Conservation (phyloP, 192 early-diverging fungal genomes). For the Coemansia sp. region DNA sequence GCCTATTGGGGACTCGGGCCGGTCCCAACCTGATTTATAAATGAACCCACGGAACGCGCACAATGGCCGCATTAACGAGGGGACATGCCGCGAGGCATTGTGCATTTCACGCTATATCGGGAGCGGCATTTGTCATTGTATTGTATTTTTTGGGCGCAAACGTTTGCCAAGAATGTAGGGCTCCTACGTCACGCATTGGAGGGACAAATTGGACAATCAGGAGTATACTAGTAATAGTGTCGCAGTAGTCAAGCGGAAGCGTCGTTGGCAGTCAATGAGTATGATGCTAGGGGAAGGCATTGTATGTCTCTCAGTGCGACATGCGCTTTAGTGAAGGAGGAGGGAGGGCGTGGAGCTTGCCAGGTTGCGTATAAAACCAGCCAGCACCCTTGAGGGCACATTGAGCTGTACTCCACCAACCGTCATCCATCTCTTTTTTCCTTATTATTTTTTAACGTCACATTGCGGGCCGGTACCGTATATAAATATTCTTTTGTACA, state of each 20-base stretch:
- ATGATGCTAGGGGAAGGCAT: no score
- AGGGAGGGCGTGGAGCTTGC: no score
- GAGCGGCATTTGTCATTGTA: not conserved
- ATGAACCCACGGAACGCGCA: not conserved
- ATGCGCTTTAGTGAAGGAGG: no score
- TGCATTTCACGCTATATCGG: not conserved
- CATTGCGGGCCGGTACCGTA: not conserved
- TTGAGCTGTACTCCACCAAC: not conserved
- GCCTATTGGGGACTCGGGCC: not conserved
- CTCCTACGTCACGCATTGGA: not conserved
- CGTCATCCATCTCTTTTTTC: not conserved
- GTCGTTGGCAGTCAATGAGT: not conserved
- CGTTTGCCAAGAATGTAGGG: slow-evolving; percentile 1
- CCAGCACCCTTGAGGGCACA: not conserved
- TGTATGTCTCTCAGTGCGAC: no score
- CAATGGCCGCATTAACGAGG: not conserved
- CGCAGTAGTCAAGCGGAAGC: not conserved
- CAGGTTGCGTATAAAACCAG: not conserved
- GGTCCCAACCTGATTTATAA: not conserved
- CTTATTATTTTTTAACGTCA: not conserved
- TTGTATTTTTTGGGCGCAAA: not conserved
- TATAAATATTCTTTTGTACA: not conserved
- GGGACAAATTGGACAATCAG: not conserved
- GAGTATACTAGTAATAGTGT: not conserved
- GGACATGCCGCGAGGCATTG: not conserved